Base-by-base conservation (phyloP, 495 filamentous ascomycete species). In the Glonium stellatum region DNA sequence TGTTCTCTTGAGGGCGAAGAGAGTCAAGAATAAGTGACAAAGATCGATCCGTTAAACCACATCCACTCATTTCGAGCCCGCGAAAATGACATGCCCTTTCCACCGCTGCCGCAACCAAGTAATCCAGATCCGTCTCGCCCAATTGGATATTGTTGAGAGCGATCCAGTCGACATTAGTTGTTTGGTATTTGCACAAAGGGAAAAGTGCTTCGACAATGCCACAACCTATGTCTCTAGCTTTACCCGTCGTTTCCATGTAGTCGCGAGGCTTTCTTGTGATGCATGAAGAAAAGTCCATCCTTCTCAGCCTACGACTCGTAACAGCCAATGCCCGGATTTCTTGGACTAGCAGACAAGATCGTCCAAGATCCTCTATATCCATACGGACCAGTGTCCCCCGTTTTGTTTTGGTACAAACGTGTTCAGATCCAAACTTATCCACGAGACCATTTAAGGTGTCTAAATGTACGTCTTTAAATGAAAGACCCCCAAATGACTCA, bases 401-500 rank as follows among this genome's bases (percentile, higher is more conserved):
- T 54, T 78, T 85, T 3, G 79, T 78, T 50, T 74, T 76, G 11
- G 84, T 81, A 53, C 70, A 72, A 52, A 88, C 81, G 61, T 82
- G 78, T 65, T 92, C 88, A 8, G 69, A 68, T 0, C 87, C 88
- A 65, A 82, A 76, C 4, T 67, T 35, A 70, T 92, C 88, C 50
- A 75, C 71, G 19, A 86, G 63, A 8, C 79, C 78, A 62, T 88
- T 85, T 25, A 92, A 69, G 36, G 72, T 65, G 61, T 90, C 85
- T 10, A 98, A 78, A 60, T 80, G 83, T 50, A 95, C 81, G 27
- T 86, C 83, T 13, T 79, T 75, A 70, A 97, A 96, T 0, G 90
- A 96, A 39, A 98, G 81, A 1, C 89, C 87, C 54, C 79, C 79
- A 71, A 97, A 97, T 13, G 83, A 87, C 69, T 96, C 90, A 66